phyloP scores from a whole-genome alignment of 805 yeast species.

The Candida koratica region DNA sequence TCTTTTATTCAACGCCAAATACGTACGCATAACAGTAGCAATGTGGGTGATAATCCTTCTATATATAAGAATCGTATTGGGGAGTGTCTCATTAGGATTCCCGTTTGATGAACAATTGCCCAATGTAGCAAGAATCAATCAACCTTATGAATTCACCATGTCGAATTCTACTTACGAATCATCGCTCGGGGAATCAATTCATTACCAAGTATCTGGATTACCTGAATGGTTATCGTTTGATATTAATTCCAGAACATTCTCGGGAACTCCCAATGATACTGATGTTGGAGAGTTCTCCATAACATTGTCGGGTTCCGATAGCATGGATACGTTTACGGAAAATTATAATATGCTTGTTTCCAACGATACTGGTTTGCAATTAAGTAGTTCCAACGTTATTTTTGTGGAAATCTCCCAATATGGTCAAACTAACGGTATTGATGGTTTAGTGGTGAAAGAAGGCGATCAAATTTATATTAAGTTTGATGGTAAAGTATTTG shows the following conservation, averaged over 20 bases:
- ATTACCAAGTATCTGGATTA: slow-evolving; percentile 52
- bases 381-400: slow-evolving; percentile 41
- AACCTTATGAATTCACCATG: slow-evolving; percentile 59
- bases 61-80: neutral
- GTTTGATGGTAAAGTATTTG: slow-evolving; percentile 58
- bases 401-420: slow-evolving; percentile 52
- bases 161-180: slow-evolving; percentile 64
- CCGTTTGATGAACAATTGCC: slow-evolving; percentile 85
- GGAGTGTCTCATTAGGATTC: slow-evolving; percentile 45
- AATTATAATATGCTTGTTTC: slow-evolving; percentile 62
- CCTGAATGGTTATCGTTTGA: slow-evolving; percentile 85
- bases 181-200: slow-evolving; percentile 39
- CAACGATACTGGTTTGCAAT: slow-evolving; percentile 48
- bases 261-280: slow-evolving; percentile 59
- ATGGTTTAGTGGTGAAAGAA: slow-evolving; percentile 71
- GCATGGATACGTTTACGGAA: slow-evolving; percentile 46
- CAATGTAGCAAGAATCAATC: slow-evolving; percentile 72
- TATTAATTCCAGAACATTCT: slow-evolving; percentile 49
- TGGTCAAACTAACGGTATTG: slow-evolving; percentile 74
- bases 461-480: slow-evolving; percentile 61
- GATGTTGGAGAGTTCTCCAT: slow-evolving; percentile 44
- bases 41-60: slow-evolving; percentile 3
- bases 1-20: slow-evolving; percentile 3
- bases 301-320: slow-evolving; percentile 63
- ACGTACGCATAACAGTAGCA: too few species aligned